phyloP scores from a whole-genome alignment of 108 stramenopile genomes.

The Nitzschia sp. region DNA sequence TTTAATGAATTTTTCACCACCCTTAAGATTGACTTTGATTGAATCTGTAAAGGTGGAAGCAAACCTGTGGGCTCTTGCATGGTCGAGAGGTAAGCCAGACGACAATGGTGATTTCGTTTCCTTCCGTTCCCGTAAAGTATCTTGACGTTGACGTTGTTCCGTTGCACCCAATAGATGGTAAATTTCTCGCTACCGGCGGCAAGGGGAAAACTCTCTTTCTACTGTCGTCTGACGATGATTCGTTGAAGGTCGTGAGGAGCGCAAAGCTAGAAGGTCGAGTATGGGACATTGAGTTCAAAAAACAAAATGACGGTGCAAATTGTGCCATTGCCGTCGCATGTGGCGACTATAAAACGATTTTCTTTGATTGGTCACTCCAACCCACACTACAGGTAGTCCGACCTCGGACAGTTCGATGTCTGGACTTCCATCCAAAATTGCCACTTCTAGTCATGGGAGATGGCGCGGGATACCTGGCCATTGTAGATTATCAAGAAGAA shows the following conservation, averaged over 20 bases:
- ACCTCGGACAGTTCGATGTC: constrained; percentile 28
- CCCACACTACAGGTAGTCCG: constrained; percentile 17
- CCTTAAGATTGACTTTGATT: background rate
- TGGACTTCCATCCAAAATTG: constrained; percentile 29
- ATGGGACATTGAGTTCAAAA: constrained; percentile 25
- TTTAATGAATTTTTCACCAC: background rate
- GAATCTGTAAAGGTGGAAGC: constrained; percentile 22
- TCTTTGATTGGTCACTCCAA: constrained; percentile 17
- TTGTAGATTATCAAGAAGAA: constrained; percentile 29
- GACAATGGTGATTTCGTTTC: background rate
- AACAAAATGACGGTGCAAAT: background rate
- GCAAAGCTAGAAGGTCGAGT: constrained; percentile 24
- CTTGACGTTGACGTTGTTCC: no score
- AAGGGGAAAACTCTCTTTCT: constrained; percentile 19
- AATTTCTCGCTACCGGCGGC: constrained; percentile 23
- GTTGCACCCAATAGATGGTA: constrained; percentile 16
- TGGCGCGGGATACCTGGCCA: constrained; percentile 23
- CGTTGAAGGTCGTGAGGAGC: constrained; percentile 3
- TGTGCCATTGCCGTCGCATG: constrained; percentile 19
- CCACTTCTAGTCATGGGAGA: constrained; percentile 35
- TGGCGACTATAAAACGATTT: constrained; percentile 21
- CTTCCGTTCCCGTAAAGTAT: no score
- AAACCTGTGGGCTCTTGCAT: constrained; percentile 23
- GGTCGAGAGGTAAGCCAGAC: constrained; percentile 10
- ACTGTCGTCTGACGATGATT: background rate